A percentile compares a stretch with the other conserved stretches of the same genome.
Evolutionary conservation across 148 eudicot species (phyloP).

Genomic region (Pouteria glomerata): DNA sequence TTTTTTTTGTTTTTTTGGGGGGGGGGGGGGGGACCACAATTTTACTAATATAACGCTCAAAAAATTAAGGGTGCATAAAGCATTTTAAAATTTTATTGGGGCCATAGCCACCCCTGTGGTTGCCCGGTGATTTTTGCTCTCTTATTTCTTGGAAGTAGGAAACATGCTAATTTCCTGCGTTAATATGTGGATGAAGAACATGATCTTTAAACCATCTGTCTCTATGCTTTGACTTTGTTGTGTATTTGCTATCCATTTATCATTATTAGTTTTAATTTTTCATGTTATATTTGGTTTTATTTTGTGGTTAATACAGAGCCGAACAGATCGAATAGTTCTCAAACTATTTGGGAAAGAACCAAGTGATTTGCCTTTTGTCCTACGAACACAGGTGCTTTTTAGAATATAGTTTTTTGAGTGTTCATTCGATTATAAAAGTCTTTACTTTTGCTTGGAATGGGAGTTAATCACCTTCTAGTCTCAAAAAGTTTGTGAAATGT

Average conservation of each 20-base stretch:
- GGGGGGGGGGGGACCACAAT: no score
- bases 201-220: background rate
- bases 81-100: no score
- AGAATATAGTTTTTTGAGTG: background rate
- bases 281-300: background rate
- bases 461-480: background rate
- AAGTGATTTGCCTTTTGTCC: constrained; percentile 52
- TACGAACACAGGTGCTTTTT: constrained; percentile 57
- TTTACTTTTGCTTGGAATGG: background rate
- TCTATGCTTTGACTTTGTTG: background rate
- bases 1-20: no score
- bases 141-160: background rate
- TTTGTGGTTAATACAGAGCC: constrained; percentile 29
- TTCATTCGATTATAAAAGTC: background rate
- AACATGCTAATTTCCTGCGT: constrained; percentile 1
- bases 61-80: no score
- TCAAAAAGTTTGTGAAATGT: background rate
- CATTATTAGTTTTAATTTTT: background rate
- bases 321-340: constrained; percentile 74
- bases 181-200: background rate
- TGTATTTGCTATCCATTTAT: background rate
- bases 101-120: no score
- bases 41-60: no score
- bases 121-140: background rate
- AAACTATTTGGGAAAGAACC: constrained; percentile 89